These are phyloP conservation scores for Hyparrhenia diplandra DNA, from an alignment of 176 grass and related monocot genomes.

Conservation along the genomic window DNA sequence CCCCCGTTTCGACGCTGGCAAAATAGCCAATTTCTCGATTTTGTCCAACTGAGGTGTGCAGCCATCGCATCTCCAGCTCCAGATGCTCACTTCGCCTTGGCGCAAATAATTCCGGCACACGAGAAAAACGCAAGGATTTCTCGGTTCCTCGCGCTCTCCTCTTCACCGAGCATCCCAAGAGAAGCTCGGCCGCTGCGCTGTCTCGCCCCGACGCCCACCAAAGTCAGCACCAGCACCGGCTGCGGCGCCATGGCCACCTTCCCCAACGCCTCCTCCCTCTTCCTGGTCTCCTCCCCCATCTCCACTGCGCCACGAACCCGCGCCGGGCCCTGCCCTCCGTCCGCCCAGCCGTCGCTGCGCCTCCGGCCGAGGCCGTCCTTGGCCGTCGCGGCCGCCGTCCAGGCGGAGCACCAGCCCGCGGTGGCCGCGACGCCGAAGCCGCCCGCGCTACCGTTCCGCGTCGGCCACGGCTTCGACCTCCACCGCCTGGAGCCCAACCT, in stretches of 20 bases:
- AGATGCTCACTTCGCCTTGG: no score
- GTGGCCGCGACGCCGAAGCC: constrained; percentile 43
- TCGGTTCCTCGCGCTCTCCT: constrained; percentile 8
- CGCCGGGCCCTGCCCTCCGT: not conserved
- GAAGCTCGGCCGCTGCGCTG: constrained; percentile 15
- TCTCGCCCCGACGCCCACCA: constrained; percentile 20
- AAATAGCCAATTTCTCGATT: no score
- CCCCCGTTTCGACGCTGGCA: no score
- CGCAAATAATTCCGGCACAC: no score
- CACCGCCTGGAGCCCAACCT: constrained; percentile 87
- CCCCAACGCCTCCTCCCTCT: constrained; percentile 36
- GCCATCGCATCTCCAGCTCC: no score
- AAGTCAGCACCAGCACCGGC: not conserved
- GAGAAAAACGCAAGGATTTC: not conserved
- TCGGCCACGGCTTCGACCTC: constrained; percentile 62
- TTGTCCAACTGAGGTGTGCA: no score
- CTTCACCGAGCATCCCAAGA: not conserved
- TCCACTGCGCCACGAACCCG: constrained; percentile 26
- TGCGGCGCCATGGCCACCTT: constrained; percentile 56
- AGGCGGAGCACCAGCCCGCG: constrained; percentile 61
- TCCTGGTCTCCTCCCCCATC: constrained; percentile 48
- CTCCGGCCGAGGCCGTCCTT: not conserved
- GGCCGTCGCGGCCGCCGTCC: constrained; percentile 40
- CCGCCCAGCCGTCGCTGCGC: constrained; percentile 7
- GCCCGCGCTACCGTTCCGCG: constrained; percentile 80